phyloP scores from a whole-genome alignment of 345 rosid genomes.

The Cardiospermum halicacabum region DNA sequence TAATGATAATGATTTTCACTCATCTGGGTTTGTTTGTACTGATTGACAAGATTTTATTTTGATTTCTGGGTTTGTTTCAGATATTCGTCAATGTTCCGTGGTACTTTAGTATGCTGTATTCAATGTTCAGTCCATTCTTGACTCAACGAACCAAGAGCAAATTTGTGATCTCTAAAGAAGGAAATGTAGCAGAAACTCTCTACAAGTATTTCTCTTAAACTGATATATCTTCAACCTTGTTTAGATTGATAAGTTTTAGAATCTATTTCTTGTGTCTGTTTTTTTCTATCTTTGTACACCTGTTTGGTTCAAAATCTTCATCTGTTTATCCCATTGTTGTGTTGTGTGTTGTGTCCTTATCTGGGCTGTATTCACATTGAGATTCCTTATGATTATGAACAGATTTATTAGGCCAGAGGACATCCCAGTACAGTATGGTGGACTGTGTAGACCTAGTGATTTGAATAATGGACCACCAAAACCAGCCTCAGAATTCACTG shows the following conservation, averaged over 20 bases:
- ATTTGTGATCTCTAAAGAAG: constrained; percentile 88
- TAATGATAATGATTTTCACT: constrained; percentile 1
- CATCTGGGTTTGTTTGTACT: not conserved
- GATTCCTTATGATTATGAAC: not conserved
- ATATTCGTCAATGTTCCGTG: constrained; percentile 97
- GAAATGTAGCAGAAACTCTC: constrained; percentile 84
- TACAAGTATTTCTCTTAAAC: constrained; percentile 52
- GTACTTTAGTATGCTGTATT: constrained; percentile 84
- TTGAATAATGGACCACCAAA: constrained; percentile 58
- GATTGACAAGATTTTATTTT: not conserved
- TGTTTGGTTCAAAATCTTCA: not conserved
- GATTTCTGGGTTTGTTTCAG: constrained; percentile 28
- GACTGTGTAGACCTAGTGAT: constrained; percentile 69
- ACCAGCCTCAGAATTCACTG: constrained; percentile 85
- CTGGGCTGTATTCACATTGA: not conserved
- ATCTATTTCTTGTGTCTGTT: not conserved
- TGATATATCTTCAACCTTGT: not conserved
- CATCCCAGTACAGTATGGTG: constrained; percentile 89
- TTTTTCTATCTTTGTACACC: not conserved
- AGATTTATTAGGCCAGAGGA: constrained; percentile 92
- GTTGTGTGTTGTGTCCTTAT: not conserved
- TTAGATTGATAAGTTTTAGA: not conserved
- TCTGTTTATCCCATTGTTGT: not conserved
- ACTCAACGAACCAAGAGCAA: constrained; percentile 98
- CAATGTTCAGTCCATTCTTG: constrained; percentile 87